Evolutionary conservation across 2,329 filamentous ascomycete species (phyloP), one percentile per base, ranked within the genome.

Genomic region (Ceratocystis ficicola): DNA sequence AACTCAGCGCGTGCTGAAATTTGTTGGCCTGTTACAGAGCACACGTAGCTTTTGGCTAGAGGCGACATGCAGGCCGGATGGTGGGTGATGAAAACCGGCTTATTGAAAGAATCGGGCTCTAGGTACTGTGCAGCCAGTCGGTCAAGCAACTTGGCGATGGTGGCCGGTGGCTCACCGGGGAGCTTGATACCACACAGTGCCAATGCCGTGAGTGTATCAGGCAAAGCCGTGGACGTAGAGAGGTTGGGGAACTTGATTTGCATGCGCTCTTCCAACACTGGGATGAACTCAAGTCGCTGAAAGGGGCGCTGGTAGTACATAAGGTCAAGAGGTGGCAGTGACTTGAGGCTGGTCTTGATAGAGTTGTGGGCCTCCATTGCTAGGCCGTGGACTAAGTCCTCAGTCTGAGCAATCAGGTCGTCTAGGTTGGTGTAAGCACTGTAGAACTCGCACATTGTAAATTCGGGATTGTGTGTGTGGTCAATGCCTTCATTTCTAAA

Each of bases 391-490:
- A 96, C 75, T 61, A 97, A 76, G 15, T 80, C 77, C 73, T 94
- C 88, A 0, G 93, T 97, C 73, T 86, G 83, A 22, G 75, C 73
- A 72, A 95, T 91, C 63, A 97, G 78, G 52, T 89, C 83, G 44
- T 85, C 78, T 0, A 96, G 81, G 69, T 87, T 88, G 68, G 87
- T 85, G 72, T 92, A 95, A 2, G 92, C 87, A 68, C 88, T 86
- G 76, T 99, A 99, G 76, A 96, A 97, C 76, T 99, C 94, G 78
- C 93, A 97, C 68, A 90, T 97, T 57, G 89, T 94, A 76, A 97
- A 99, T 73, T 99, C 94, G 0, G 94, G 93, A 73, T 99, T 99
- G 74, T 99, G 94, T 0, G 90, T 96, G 36, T 83, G 83, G 74
- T 96, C 92, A 44, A 96, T 77, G 74, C 90, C 90, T 77, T 99